Evolutionary conservation across 495 filamentous ascomycete genomes (phyloP).

Genomic region (Amphirosellinia nigrospora): DNA sequence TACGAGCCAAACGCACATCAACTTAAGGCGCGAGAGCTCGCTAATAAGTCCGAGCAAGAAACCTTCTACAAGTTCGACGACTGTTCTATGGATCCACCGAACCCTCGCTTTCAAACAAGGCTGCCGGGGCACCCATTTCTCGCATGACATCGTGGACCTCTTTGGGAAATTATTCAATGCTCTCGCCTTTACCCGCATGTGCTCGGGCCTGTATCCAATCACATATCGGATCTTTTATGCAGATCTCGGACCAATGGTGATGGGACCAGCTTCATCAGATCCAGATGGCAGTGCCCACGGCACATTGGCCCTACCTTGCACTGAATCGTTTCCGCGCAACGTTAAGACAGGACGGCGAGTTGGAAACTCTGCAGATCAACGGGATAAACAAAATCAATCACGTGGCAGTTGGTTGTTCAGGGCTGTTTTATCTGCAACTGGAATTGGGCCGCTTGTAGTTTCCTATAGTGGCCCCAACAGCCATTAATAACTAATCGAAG

Average conservation of each 20-base stretch:
- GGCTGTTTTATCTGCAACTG: slow-evolving; percentile 18
- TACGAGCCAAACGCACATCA: neutral
- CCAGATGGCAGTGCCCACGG: neutral
- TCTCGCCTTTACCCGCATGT: slow-evolving; percentile 44
- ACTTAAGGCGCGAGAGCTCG: neutral
- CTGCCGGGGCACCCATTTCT: slow-evolving; percentile 33
- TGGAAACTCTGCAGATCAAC: slow-evolving; percentile 9
- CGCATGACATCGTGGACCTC: slow-evolving; percentile 49
- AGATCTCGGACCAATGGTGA: slow-evolving; percentile 51
- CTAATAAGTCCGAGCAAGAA: neutral
- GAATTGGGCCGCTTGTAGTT: slow-evolving; percentile 10
- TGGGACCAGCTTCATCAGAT: slow-evolving; percentile 38
- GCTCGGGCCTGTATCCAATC: slow-evolving; percentile 39
- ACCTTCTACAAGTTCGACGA: slow-evolving; percentile 50
- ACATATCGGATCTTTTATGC: slow-evolving; percentile 50
- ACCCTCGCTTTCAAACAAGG: slow-evolving; percentile 30
- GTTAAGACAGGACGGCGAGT: slow-evolving; percentile 1
- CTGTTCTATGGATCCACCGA: slow-evolving; percentile 46
- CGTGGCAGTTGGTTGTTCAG: slow-evolving; percentile 20
- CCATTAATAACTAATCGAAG: slow-evolving; percentile 22
- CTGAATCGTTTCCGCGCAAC: neutral
- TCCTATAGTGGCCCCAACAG: slow-evolving; percentile 15
- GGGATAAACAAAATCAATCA: slow-evolving; percentile 19
- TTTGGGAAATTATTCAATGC: slow-evolving; percentile 56
- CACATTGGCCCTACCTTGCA: neutral